Base-by-base conservation (phyloP, 148 eudicot species). In the Linanthus parryae region DNA sequence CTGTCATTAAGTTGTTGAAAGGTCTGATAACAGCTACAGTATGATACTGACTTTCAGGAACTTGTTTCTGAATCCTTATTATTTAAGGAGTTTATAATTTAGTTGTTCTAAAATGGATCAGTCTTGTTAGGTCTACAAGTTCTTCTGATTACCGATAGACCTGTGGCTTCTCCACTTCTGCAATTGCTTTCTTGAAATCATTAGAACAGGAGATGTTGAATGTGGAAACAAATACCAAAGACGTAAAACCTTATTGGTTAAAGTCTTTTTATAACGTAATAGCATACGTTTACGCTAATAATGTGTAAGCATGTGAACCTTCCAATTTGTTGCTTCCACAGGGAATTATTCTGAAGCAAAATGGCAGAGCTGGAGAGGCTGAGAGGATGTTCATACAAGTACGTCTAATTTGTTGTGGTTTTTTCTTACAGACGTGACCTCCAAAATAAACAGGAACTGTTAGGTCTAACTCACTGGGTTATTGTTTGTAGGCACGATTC, bases 311-410 rank as follows among this genome's bases (percentile, higher is more conserved):
- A 39, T 56, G 51, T 29, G 43, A 59, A 23, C 31, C 25, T 33
- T 18, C 13, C 9, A 25, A n/a, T 7, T 29, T 33, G 17, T 44
- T 17, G 7, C 12, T 60, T 62, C 25, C 77, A 72, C 83, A 92
- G 98, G 98, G 96, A 42, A 84, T 92, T 64, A 59, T 92, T 51
- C 68, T 92, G 77, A 92, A 87, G 63, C 65, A 75, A 68, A 87
- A 81, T 65, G 98, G 94, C 29, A 79, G 64, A 42, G 55, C 69
- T 64, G 98, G 98, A 66, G 88, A 82, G 49, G 94, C 96, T 16
- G 94, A 92, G 71, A 73, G 98, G 71, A 87, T 87, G 96, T 92
- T 92, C 69, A 92, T 92, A 74, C 98, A 91, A 74, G 97, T 83
- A 58, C 72, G 83, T 69, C n/a, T n/a, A n/a, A 29, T 12, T 13